Base-by-base conservation (phyloP, 2,329 filamentous ascomycete species). In the Lizonia empirigonia region DNA sequence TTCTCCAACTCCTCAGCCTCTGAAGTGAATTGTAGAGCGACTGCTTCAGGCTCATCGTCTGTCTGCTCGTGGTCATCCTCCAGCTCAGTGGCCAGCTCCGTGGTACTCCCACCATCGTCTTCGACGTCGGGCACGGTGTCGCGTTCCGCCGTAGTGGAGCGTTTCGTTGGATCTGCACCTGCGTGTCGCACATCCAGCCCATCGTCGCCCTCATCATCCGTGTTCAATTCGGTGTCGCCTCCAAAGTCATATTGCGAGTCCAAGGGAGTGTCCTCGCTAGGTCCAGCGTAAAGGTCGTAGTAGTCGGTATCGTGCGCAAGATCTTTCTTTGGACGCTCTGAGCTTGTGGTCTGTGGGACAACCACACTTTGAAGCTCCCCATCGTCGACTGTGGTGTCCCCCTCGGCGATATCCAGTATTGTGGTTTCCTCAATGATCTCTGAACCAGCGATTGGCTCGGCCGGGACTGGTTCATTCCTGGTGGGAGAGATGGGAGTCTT, bases 241-340 rank as follows among this genome's bases (percentile, higher is more conserved):
- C 59, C 63, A 44, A 64, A 62, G 20, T 62, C 58, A 59, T 79
- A 72, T 16, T 77, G 78, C 62, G 85, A 80, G 4, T 88, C 87
- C 40, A 84, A 89, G 5, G 83, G 84, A 1, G 87, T 53, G 19
- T 50, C 23, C 12, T 69, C 64, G 24, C 63, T 47, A 5, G 67
- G 63, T 7, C 47, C 63, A 26, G 58, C 57, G 41, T 67, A 66
- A 3, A 66, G 54, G 13, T 67, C 59, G 38, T 68, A 54, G 35
- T 67, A 60, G 23, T 60, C 56, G 12, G 46, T 46, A 19, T 63
- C 59, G 24, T 49, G 60, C 9, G 46, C 48, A 34, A 57, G 52
- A 9, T 56, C 49, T 3, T 36, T n/a, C 9, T 33, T 37, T 7
- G 18, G 33, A 1, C 39, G 32, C 16, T 27, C 9, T 34, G 42